Evolutionary conservation across 202 grass and related monocot species (phyloP).

Genomic region (Zizania palustris): DNA sequence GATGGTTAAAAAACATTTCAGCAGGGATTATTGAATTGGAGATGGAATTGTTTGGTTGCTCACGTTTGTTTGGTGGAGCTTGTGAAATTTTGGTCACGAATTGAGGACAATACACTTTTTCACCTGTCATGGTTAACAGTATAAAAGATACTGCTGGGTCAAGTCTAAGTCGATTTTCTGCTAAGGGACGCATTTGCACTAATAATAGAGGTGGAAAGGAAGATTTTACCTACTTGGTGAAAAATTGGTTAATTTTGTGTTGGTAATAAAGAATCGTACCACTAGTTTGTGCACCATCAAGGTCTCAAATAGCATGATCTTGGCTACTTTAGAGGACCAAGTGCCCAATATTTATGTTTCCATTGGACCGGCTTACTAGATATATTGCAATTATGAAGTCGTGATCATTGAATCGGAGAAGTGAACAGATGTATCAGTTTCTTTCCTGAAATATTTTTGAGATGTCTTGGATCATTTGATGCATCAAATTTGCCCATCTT

Average conservation of each 20-base stretch:
- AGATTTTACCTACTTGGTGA: neutral
- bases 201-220: neutral
- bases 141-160: neutral
- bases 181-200: neutral
- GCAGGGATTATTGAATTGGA: neutral
- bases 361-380: neutral
- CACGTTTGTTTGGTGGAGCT: neutral
- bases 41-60: neutral
- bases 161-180: conserved; percentile 8
- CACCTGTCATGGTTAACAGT: conserved; percentile 10
- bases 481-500: neutral
- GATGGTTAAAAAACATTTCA: neutral
- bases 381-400: neutral
- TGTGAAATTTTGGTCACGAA: conserved; percentile 1
- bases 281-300: neutral
- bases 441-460: neutral
- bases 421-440: neutral
- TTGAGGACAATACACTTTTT: conserved; percentile 16
- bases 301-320: neutral
- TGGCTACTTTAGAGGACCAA: neutral
- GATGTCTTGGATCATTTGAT: neutral
- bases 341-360: neutral
- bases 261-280: neutral
- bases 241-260: neutral
- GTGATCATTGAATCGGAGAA: neutral